Percentiles rank a stretch among this genome's conserved stretches.
These are phyloP conservation scores for Juncus inflexus DNA, from an alignment of 176 grass and related monocot species.

Conservation along the genomic window DNA sequence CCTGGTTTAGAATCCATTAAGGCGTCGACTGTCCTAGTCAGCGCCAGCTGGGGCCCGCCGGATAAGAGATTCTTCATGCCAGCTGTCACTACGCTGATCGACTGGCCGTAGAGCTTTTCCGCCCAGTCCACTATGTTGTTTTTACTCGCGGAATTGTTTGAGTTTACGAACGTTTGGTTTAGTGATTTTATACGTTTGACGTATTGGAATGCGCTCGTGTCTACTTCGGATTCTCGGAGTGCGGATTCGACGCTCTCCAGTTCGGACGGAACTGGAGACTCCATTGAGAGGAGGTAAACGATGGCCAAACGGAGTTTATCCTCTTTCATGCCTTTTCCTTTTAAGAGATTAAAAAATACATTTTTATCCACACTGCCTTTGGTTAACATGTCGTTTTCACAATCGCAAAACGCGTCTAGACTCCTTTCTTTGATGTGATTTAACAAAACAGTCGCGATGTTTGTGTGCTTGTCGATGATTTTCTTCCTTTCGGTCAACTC, in stretches of 20 bases:
- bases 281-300: slow-evolving; percentile 83
- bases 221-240: slow-evolving; percentile 67
- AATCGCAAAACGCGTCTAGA: slow-evolving; percentile 68
- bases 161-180: slow-evolving; percentile 63
- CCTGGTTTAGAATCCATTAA: slow-evolving; percentile 92
- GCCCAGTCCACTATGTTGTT: slow-evolving; percentile 97
- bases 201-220: slow-evolving; percentile 81
- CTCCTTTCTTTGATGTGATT: slow-evolving; percentile 84
- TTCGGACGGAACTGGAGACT: slow-evolving; percentile 51
- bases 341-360: slow-evolving; percentile 56
- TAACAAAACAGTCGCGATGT: slow-evolving; percentile 79
- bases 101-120: slow-evolving; percentile 92
- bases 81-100: slow-evolving; percentile 72
- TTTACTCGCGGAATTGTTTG: slow-evolving; percentile 68
- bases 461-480: slow-evolving; percentile 91
- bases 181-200: slow-evolving; percentile 90
- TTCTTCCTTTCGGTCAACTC: slow-evolving; percentile 86
- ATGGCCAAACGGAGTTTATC: slow-evolving; percentile 87
- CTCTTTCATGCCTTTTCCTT: slow-evolving; percentile 79
- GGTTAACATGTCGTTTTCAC: slow-evolving; percentile 77
- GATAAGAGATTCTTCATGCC: slow-evolving; percentile 97
- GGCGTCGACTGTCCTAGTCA: slow-evolving; percentile 83
- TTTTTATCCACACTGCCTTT: slow-evolving; percentile 65
- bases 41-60: slow-evolving; percentile 70
- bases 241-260: slow-evolving; percentile 71